A percentile compares a stretch with the other conserved stretches of the same genome.
These are phyloP conservation scores for Leccinum subgranulosum DNA, from an alignment of 768 basidiomycete species.

Conservation along the genomic window DNA sequence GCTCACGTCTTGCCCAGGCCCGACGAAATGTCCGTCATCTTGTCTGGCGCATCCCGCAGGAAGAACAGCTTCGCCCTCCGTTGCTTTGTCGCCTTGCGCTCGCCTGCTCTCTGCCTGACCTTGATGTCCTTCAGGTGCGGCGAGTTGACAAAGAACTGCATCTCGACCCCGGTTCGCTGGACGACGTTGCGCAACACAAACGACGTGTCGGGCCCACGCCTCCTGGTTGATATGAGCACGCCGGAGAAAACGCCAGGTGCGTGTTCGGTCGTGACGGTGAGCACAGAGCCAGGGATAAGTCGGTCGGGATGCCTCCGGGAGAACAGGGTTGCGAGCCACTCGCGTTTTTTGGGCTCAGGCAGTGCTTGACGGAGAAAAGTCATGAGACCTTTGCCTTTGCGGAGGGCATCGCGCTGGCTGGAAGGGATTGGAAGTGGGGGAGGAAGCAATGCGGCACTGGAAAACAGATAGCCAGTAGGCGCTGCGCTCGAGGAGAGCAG, in stretches of 20 bases:
- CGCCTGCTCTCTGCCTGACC: slow-evolving; percentile 60
- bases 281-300: slow-evolving; percentile 79
- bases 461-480: slow-evolving; percentile 59
- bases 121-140: slow-evolving; percentile 88
- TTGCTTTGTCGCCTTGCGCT: slow-evolving; percentile 47
- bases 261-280: slow-evolving; percentile 74
- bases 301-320: slow-evolving; percentile 64
- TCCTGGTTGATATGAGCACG: slow-evolving; percentile 77
- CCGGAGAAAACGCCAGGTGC: slow-evolving; percentile 86
- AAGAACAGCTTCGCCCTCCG: slow-evolving; percentile 83
- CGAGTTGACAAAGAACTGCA: slow-evolving; percentile 84
- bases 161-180: slow-evolving; percentile 88
- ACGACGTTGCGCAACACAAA: slow-evolving; percentile 88
- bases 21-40: slow-evolving; percentile 74
- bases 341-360: slow-evolving; percentile 64
- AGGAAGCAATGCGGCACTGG: slow-evolving; percentile 59
- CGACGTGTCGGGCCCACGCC: slow-evolving; percentile 84
- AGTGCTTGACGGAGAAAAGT: slow-evolving; percentile 63
- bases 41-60: slow-evolving; percentile 76
- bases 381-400: slow-evolving; percentile 77
- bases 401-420: slow-evolving; percentile 43
- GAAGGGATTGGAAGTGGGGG: slow-evolving; percentile 39
- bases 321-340: slow-evolving; percentile 68
- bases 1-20: slow-evolving; percentile 33
- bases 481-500: slow-evolving; percentile 22